A percentile compares a stretch with the other conserved stretches of the same genome.
Evolutionary conservation across 176 grass and related monocot genomes (phyloP).

Genomic region (Calamus simplicifolius): DNA sequence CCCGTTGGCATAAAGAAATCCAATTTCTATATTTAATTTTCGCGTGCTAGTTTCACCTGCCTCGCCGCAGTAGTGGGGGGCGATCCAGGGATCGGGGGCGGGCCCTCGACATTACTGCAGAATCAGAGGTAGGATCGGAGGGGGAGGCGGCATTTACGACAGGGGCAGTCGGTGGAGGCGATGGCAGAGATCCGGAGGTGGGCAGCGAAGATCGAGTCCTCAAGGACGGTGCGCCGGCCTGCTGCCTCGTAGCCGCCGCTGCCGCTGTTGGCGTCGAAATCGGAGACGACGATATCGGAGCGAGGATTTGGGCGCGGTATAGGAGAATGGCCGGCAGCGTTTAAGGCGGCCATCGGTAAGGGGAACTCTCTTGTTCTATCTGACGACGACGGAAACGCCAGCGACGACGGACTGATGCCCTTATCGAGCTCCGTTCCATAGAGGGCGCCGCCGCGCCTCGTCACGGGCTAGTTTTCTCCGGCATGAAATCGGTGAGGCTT

Average conservation of each 20-base stretch:
- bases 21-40: no score
- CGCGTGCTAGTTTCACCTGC: conserved; percentile 3
- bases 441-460: no score
- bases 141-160: conserved; percentile 80
- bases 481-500: no score
- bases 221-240: conserved; percentile 8
- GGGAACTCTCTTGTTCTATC: not conserved
- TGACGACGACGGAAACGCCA: not conserved
- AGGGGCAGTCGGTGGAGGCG: conserved; percentile 42
- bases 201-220: conserved; percentile 40
- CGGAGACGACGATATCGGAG: conserved; percentile 27
- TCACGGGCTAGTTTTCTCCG: no score
- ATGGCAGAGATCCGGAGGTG: conserved; percentile 38
- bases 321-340: no score
- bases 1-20: no score
- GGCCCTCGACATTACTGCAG: conserved; percentile 56
- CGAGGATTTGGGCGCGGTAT: not conserved
- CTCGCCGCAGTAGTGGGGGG: conserved; percentile 73
- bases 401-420: not conserved
- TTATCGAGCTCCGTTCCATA: no score
- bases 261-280: conserved; percentile 13
- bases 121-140: conserved; percentile 66
- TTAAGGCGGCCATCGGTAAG: not conserved
- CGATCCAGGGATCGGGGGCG: conserved; percentile 73
- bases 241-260: conserved; percentile 18